A percentile compares a stretch with the other conserved stretches of the same genome.
Conservation (phyloP, 2,329 filamentous ascomycete genomes). For the Colletotrichum camelliae region DNA sequence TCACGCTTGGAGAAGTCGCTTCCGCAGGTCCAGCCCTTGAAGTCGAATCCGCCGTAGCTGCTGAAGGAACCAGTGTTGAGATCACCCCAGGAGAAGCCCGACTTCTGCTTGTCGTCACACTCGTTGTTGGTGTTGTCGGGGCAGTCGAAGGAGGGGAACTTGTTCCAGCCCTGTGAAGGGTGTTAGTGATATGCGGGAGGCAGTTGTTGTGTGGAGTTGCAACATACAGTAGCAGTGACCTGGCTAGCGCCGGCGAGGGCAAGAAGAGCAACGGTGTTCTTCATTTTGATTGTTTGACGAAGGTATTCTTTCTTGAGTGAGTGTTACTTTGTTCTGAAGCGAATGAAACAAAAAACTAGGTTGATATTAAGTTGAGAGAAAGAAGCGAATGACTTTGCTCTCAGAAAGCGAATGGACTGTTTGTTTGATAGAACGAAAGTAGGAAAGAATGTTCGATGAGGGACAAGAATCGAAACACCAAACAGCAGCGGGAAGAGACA, state of each 20-base stretch:
- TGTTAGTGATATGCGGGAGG: slow-evolving; percentile 9
- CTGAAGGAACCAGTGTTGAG: slow-evolving; percentile 66
- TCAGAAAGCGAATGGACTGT: slow-evolving; percentile 36
- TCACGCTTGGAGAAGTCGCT: slow-evolving; percentile 64
- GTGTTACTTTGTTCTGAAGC: slow-evolving; percentile 7
- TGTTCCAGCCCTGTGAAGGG: slow-evolving; percentile 16
- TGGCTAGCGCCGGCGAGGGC: slow-evolving; percentile 56
- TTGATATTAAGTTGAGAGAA: slow-evolving; percentile 36
- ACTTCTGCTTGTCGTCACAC: slow-evolving; percentile 72
- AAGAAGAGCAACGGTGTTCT: slow-evolving; percentile 53
- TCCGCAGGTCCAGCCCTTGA: slow-evolving; percentile 75
- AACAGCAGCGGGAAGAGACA: slow-evolving; percentile 12
- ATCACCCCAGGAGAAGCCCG: slow-evolving; percentile 75
- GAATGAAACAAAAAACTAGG: slow-evolving; percentile 18
- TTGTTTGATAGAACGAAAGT: slow-evolving; percentile 32
- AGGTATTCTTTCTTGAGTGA: slow-evolving; percentile 7
- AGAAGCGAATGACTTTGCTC: slow-evolving; percentile 64
- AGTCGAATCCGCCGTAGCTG: slow-evolving; percentile 74
- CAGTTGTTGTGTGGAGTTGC: slow-evolving; percentile 10
- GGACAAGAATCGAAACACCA: slow-evolving; percentile 18
- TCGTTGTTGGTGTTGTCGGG: slow-evolving; percentile 78
- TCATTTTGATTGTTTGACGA: slow-evolving; percentile 47
- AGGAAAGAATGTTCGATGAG: slow-evolving; percentile 27
- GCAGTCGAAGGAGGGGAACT: slow-evolving; percentile 59
- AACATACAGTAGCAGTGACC: slow-evolving; percentile 52